Evolutionary conservation across 306 rosid species (phyloP).

Genomic region (Begonia peltatifolia): DNA sequence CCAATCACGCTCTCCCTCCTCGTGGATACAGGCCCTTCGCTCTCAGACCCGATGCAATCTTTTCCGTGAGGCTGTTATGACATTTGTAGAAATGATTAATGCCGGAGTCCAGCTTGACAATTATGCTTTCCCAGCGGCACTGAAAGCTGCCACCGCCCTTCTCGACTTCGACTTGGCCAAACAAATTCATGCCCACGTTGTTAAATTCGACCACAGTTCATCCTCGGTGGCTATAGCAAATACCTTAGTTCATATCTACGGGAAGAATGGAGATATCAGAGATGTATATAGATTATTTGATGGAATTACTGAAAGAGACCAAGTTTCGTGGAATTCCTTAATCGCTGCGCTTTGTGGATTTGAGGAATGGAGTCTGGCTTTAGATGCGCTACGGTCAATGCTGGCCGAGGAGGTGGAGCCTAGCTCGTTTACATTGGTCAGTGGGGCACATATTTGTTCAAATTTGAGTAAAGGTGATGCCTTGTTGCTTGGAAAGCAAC

Average conservation of each 20-base stretch:
- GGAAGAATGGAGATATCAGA: conserved; percentile 44
- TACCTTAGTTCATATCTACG: conserved; percentile 55
- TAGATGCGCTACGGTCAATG: conserved; percentile 44
- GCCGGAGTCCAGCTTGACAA: conserved; percentile 40
- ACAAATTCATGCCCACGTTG: conserved; percentile 51
- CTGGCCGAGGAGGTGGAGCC: conserved; percentile 33
- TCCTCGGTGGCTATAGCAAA: conserved; percentile 41
- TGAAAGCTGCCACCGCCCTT: conserved; percentile 37
- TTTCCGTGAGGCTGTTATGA: conserved; percentile 40
- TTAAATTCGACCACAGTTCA: conserved; percentile 39
- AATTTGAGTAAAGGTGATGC: conserved; percentile 27
- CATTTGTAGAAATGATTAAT: conserved; percentile 32
- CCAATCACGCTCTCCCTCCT: conserved; percentile 23
- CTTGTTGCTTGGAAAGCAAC: conserved; percentile 49
- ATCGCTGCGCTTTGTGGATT: conserved; percentile 42
- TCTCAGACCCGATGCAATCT: conserved; percentile 31
- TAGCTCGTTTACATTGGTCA: conserved; percentile 63
- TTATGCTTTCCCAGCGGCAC: conserved; percentile 68
- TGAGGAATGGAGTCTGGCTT: conserved; percentile 54
- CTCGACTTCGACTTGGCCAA: conserved; percentile 42
- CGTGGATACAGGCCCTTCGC: conserved; percentile 58
- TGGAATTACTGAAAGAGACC: conserved; percentile 34
- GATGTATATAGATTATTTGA: conserved; percentile 45
- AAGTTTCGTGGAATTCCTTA: conserved; percentile 80
- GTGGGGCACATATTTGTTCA: conserved; percentile 55